Conservation (phyloP, 805 yeast genomes). For the Teunomyces tritomae region DNA sequence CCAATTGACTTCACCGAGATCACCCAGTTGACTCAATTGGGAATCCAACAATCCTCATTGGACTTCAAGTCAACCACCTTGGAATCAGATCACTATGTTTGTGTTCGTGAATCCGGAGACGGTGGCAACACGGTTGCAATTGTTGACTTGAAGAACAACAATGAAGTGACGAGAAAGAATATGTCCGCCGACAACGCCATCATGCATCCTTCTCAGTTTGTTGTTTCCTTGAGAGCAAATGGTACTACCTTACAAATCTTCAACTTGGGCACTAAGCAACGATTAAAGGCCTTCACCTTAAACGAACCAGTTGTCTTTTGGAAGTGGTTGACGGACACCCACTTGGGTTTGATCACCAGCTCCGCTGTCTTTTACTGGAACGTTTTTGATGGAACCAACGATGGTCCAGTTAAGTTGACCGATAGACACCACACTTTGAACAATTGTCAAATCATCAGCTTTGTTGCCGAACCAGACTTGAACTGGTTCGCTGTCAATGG, state of each 20-base stretch:
- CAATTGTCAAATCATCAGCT: constrained; percentile 86
- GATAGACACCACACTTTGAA: constrained; percentile 77
- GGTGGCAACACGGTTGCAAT: constrained; percentile 88
- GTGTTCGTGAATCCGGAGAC: constrained; percentile 66
- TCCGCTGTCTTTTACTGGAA: constrained; percentile 76
- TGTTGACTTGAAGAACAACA: constrained; percentile 76
- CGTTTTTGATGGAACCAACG: constrained; percentile 72
- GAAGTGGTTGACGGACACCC: constrained; percentile 81
- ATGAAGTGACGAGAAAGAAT: constrained; percentile 79
- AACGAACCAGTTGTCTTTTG: constrained; percentile 90
- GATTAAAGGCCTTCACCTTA: constrained; percentile 83
- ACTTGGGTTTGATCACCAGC: constrained; percentile 82
- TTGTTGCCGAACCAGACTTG: constrained; percentile 72
- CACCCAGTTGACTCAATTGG: constrained; percentile 81
- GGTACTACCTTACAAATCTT: constrained; percentile 95
- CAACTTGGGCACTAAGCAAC: constrained; percentile 81
- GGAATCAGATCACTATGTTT: constrained; percentile 88
- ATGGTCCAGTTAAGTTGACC: constrained; percentile 79
- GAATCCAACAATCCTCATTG: constrained; percentile 79
- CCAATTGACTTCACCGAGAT: constrained; percentile 97
- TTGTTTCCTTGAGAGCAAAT: constrained; percentile 91
- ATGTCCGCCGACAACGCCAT: constrained; percentile 98
- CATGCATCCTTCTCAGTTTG: constrained; percentile 87
- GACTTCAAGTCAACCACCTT: constrained; percentile 93
- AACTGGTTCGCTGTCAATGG: constrained; percentile 97